phyloP scores from a whole-genome alignment of 23 red algal species.

The Gracilaria caudata region DNA sequence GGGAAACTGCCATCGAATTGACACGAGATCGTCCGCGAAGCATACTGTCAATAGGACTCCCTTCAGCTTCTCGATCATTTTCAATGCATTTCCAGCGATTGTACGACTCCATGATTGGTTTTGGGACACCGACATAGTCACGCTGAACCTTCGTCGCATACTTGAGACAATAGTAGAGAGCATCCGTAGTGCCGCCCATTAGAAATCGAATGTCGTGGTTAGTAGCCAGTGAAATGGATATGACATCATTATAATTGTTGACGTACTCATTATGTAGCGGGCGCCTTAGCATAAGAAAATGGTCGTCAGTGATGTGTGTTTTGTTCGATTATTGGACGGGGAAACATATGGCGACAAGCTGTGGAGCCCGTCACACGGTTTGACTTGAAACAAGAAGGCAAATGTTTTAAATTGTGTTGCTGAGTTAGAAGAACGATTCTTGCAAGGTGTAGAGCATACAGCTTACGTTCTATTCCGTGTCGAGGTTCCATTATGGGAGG shows the following conservation, averaged over 20 bases:
- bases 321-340: not conserved
- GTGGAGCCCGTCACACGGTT: not conserved
- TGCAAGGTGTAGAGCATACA: not conserved
- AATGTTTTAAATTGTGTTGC: not conserved
- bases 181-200: not conserved
- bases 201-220: slow-evolving; percentile 9
- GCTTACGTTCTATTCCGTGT: no score
- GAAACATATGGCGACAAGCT: not conserved
- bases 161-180: not conserved
- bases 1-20: not conserved
- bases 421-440: not conserved
- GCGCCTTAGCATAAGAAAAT: no score
- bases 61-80: not conserved
- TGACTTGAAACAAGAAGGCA: slow-evolving; percentile 4
- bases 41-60: not conserved
- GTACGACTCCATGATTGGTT: not conserved
- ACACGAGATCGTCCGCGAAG: not conserved
- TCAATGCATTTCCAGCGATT: not conserved
- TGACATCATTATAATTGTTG: not conserved
- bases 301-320: not conserved
- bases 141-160: not conserved
- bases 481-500: no score
- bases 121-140: not conserved
- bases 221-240: not conserved
- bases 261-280: not conserved